Percentiles rank a stretch among this genome's conserved stretches.
Conservation (phyloP, 495 filamentous ascomycete species). For the Gamarada debralockiae region DNA sequence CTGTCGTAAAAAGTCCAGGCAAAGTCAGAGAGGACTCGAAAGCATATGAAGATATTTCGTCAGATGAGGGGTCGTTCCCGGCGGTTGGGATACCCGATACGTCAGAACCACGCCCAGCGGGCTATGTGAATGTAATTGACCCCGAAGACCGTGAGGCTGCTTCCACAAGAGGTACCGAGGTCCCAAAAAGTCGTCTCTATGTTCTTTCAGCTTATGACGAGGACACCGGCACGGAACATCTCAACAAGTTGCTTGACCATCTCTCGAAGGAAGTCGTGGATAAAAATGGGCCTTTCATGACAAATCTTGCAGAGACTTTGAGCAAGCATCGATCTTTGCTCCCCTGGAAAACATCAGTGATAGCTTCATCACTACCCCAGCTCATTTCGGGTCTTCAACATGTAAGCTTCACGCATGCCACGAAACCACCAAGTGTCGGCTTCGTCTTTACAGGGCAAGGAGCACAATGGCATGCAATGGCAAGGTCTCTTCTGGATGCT, state of each 20-base stretch:
- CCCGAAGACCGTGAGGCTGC: conserved; percentile 14
- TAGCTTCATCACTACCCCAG: no score
- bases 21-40: no score
- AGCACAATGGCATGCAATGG: no score
- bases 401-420: no score
- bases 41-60: no score
- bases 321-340: background rate
- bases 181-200: background rate
- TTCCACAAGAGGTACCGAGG: background rate
- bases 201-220: background rate
- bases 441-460: background rate
- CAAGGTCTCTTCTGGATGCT: no score
- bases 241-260: background rate
- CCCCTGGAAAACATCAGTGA: no score
- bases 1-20: background rate
- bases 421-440: background rate
- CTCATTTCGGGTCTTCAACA: no score
- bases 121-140: background rate
- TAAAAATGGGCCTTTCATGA: background rate
- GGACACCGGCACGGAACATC: background rate
- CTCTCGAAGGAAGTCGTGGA: background rate
- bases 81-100: background rate
- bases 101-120: background rate
- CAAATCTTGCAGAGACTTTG: background rate
- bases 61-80: background rate